These are phyloP conservation scores for Phaeosphaeriaceae sp. DNA, from an alignment of 2,329 filamentous ascomycete species.

Conservation along the genomic window DNA sequence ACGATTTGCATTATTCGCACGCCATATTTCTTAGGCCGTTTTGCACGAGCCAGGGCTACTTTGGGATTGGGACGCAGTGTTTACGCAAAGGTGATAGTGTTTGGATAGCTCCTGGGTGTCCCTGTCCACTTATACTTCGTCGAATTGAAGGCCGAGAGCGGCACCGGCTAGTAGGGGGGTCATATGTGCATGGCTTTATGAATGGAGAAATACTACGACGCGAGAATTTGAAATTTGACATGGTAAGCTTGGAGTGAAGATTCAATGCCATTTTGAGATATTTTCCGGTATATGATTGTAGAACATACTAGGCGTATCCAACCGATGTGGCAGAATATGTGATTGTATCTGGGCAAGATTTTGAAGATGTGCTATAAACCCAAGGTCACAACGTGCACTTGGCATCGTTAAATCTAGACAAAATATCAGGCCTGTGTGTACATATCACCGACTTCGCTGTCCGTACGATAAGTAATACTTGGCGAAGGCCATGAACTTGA, in stretches of 20 bases:
- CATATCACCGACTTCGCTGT: slow-evolving; percentile 2
- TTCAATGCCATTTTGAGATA: background rate
- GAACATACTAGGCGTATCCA: too few species aligned
- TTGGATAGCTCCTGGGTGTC: slow-evolving; percentile 22
- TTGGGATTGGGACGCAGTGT: slow-evolving; percentile 22
- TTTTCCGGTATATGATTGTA: too few species aligned
- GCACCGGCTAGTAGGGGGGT: slow-evolving; percentile 20
- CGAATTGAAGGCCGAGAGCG: slow-evolving; percentile 3
- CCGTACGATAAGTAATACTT: slow-evolving; percentile 10
- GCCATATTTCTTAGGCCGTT: slow-evolving; percentile 16
- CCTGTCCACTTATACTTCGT: slow-evolving; percentile 22
- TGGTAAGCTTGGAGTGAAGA: slow-evolving; percentile 16
- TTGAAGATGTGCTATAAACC: too few species aligned
- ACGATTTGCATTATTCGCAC: slow-evolving; percentile 19
- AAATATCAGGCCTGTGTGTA: slow-evolving; percentile 1
- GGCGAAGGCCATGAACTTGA: slow-evolving; percentile 11
- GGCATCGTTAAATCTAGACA: slow-evolving; percentile 7
- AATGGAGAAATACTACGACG: slow-evolving; percentile 15
- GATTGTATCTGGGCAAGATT: too few species aligned
- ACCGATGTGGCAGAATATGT: too few species aligned
- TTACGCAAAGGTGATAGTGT: slow-evolving; percentile 16
- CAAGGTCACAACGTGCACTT: too few species aligned
- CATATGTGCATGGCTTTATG: slow-evolving; percentile 27
- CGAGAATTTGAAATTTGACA: slow-evolving; percentile 7
- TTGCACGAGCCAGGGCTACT: slow-evolving; percentile 14